Percentiles rank a stretch among this genome's conserved stretches.
These are phyloP conservation scores for Barnettozyma botsteinii DNA, from an alignment of 805 yeast genomes.

Conservation along the genomic window DNA sequence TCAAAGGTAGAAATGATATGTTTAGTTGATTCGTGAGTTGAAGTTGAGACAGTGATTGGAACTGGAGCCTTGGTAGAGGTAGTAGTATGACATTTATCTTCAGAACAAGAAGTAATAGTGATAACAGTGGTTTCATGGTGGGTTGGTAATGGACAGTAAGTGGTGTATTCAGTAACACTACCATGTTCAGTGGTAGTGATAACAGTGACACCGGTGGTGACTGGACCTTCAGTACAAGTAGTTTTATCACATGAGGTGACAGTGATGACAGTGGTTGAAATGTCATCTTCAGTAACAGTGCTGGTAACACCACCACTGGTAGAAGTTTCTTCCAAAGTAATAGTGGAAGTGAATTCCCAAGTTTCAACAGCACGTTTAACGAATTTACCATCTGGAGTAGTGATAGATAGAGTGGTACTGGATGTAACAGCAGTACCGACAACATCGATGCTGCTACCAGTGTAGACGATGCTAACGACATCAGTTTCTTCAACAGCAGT, in stretches of 20 bases:
- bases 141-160: neutral
- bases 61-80: neutral
- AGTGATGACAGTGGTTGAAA: neutral
- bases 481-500: conserved; percentile 13
- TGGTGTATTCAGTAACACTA: neutral
- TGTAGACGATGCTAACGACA: conserved; percentile 2
- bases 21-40: neutral
- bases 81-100: neutral
- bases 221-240: neutral
- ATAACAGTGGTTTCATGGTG: neutral
- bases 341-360: neutral
- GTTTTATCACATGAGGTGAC: neutral
- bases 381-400: neutral
- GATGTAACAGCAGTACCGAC: neutral
- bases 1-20: neutral
- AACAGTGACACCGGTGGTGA: neutral
- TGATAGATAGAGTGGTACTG: neutral
- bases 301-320: neutral
- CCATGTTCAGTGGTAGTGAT: neutral
- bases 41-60: neutral
- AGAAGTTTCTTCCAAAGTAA: neutral
- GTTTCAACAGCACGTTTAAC: neutral
- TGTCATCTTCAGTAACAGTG: neutral
- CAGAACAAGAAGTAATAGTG: neutral
- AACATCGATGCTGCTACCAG: neutral